Conservation (phyloP, 371 early-diverging fungal genomes). For the Cokeromyces recurvatus region DNA sequence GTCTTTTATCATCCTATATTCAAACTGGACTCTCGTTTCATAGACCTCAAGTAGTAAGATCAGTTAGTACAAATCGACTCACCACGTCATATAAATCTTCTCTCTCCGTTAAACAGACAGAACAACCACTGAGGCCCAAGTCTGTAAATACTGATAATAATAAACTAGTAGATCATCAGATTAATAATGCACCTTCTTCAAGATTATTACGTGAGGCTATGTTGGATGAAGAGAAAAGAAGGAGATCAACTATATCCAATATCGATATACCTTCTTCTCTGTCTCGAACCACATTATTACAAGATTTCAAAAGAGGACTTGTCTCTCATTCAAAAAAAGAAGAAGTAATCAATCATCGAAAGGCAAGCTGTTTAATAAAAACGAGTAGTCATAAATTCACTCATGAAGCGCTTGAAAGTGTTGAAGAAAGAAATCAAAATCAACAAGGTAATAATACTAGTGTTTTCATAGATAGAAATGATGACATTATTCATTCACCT, state of each 20-base stretch:
- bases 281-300: constrained; percentile 10
- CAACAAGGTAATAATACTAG: too few species aligned
- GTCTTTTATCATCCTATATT: constrained; percentile 36
- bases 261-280: too few species aligned
- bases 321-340: background rate
- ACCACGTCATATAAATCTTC: background rate
- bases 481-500: too few species aligned
- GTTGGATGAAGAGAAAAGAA: constrained; percentile 11
- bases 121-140: constrained; percentile 8
- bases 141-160: too few species aligned
- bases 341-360: too few species aligned
- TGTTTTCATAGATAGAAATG: too few species aligned
- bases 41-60: constrained; percentile 13
- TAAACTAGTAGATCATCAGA: too few species aligned
- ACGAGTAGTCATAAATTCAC: too few species aligned
- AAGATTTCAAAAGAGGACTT: constrained; percentile 16
- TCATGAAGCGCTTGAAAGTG: too few species aligned
- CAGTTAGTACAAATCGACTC: constrained; percentile 16
- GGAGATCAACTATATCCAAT: too few species aligned
- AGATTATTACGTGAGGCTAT: constrained; percentile 9
- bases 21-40: constrained; percentile 17
- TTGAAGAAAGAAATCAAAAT: too few species aligned
- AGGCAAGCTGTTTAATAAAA: too few species aligned
- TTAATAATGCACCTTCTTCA: constrained; percentile 1
- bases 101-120: background rate